Evolutionary conservation across 192 early-diverging fungal genomes (phyloP).

Genomic region (Umbelopsis sp.): DNA sequence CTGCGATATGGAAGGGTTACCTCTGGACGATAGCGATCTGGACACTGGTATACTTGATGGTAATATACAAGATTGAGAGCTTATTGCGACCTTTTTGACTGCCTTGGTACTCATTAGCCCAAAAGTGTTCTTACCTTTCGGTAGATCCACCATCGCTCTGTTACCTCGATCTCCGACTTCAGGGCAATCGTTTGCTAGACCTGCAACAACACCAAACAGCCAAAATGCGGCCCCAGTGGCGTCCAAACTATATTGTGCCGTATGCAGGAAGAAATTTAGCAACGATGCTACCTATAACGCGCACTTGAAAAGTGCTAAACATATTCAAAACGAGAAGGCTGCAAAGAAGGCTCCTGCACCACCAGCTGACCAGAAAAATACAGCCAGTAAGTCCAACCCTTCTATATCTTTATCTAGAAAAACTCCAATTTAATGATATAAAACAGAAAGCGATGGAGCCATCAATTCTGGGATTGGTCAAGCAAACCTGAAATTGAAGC

Average conservation of each 20-base stretch:
- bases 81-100: background rate
- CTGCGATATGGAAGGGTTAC: background rate
- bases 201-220: background rate
- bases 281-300: constrained; percentile 49
- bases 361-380: background rate
- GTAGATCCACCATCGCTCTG: background rate
- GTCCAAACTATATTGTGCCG: constrained; percentile 35
- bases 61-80: background rate
- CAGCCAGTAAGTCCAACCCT: constrained; percentile 20
- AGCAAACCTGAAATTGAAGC: constrained; percentile 20
- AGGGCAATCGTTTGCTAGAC: background rate
- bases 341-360: constrained; percentile 15
- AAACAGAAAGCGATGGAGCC: background rate
- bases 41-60: background rate
- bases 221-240: background rate
- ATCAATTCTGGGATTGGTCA: background rate
- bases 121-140: constrained; percentile 9
- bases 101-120: background rate
- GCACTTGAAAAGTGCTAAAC: constrained; percentile 55
- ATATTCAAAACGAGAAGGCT: constrained; percentile 49
- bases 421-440: background rate
- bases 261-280: constrained; percentile 55
- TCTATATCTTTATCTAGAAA: background rate
- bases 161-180: background rate
- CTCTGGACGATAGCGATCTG: background rate